phyloP scores from a whole-genome alignment of 2,329 filamentous ascomycete species.

The Pseudophaeomoniella oleicola region DNA sequence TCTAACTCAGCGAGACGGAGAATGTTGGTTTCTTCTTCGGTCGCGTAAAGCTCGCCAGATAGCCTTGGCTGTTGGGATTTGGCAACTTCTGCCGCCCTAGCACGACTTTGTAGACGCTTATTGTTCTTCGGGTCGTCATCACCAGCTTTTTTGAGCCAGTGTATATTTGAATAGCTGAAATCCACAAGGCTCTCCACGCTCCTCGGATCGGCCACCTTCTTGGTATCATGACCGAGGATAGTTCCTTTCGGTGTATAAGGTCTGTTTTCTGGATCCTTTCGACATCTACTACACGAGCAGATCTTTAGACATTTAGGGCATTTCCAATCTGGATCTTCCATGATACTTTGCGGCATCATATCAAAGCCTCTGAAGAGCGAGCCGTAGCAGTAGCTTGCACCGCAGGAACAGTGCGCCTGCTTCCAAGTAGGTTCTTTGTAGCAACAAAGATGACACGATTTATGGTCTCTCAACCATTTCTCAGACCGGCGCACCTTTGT shows the following conservation, averaged over 20 bases:
- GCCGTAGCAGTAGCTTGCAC: conserved; percentile 79
- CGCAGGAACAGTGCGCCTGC: conserved; percentile 69
- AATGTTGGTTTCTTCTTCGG: conserved; percentile 3
- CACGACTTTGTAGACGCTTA: conserved; percentile 30
- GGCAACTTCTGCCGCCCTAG: conserved; percentile 38
- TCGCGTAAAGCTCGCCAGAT: conserved; percentile 27
- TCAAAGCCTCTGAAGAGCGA: conserved; percentile 84
- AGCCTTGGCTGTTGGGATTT: conserved; percentile 31
- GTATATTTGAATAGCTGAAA: conserved; percentile 75
- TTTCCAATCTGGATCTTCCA: conserved; percentile 71
- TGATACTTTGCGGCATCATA: conserved; percentile 65
- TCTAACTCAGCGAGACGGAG: conserved; percentile 11
- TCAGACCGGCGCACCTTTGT: conserved; percentile 38
- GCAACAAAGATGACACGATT: conserved; percentile 67
- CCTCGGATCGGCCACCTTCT: conserved; percentile 74
- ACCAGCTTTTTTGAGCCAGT: conserved; percentile 56
- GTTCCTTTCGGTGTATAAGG: conserved; percentile 82
- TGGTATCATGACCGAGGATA: conserved; percentile 79
- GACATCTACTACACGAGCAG: conserved; percentile 76
- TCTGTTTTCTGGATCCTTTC: conserved; percentile 49
- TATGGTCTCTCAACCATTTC: conserved; percentile 34
- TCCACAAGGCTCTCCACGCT: conserved; percentile 85
- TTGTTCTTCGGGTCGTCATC: conserved; percentile 32
- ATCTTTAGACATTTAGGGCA: conserved; percentile 77
- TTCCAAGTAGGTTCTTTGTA: conserved; percentile 72